Percentiles rank a stretch among this genome's conserved stretches.
phyloP scores from a whole-genome alignment of 352 stramenopile genomes.

The Globisporangium heterothallicum region DNA sequence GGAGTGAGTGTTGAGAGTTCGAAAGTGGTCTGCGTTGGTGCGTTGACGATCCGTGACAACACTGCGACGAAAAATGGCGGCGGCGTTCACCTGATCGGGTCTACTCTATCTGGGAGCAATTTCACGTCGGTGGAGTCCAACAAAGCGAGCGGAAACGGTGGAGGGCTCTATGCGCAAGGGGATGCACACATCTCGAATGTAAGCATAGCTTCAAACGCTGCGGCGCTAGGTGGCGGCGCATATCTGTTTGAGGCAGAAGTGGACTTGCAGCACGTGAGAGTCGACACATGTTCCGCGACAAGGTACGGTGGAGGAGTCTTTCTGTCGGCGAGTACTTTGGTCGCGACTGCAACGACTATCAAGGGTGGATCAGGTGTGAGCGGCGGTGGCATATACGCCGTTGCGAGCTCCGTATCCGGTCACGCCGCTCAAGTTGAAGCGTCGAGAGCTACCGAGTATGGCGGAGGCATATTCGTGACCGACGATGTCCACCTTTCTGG shows the following conservation, averaged over 20 bases:
- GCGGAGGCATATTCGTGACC: constrained; percentile 28
- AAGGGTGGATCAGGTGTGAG: background rate
- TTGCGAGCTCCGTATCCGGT: constrained; percentile 2
- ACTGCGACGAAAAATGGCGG: constrained; percentile 4
- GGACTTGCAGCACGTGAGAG: background rate
- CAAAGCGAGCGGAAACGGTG: constrained; percentile 5
- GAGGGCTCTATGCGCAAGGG: constrained; percentile 7
- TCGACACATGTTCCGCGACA: constrained; percentile 8
- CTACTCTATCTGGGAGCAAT: constrained; percentile 5
- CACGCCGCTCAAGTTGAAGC: background rate
- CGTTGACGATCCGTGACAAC: constrained; percentile 6
- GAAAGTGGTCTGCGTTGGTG: constrained; percentile 2
- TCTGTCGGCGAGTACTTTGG: constrained; percentile 1
- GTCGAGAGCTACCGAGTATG: constrained; percentile 14
- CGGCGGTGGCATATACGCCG: constrained; percentile 18
- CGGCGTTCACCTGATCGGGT: constrained; percentile 6
- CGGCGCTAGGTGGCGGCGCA: constrained; percentile 11
- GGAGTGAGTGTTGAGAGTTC: constrained; percentile 9
- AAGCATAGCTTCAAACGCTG: background rate
- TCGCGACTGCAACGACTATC: constrained; percentile 1
- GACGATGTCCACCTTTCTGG: constrained; percentile 4
- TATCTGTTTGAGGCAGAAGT: constrained; percentile 11
- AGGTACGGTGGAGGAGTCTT: constrained; percentile 15
- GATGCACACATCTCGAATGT: background rate
- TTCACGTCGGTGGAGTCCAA: constrained; percentile 6